Conservation (phyloP, 352 stramenopile species). For the Achlya hypogyna region DNA sequence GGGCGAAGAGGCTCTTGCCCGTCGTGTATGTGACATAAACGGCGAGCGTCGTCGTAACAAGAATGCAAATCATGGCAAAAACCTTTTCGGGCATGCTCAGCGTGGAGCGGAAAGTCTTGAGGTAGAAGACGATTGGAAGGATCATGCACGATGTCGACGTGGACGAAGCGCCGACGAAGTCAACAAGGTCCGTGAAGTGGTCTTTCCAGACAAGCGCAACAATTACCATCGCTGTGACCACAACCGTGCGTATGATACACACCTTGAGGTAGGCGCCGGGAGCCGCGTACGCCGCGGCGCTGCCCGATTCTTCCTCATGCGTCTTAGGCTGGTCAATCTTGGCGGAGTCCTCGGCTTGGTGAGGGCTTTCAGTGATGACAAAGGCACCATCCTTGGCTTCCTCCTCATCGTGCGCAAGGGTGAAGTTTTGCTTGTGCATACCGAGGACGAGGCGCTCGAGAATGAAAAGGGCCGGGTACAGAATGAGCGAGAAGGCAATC, state of each 20-base stretch:
- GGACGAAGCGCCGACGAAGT: conserved; percentile 23
- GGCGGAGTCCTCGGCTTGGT: not conserved
- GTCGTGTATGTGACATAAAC: conserved; percentile 29
- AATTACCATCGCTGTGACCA: not conserved
- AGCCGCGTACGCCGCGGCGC: not conserved
- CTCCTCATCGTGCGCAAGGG: not conserved
- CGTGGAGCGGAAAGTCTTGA: conserved; percentile 31
- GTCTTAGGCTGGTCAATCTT: not conserved
- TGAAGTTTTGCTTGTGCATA: not conserved
- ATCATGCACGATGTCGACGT: conserved; percentile 23
- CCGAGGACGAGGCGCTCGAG: conserved; percentile 7
- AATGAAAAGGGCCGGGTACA: conserved; percentile 16
- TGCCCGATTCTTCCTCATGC: not conserved
- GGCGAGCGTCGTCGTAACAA: conserved; percentile 32
- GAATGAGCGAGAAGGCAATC: conserved; percentile 14
- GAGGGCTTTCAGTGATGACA: not conserved
- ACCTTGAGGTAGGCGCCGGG: not conserved
- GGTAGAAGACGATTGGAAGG: conserved; percentile 24
- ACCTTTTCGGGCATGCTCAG: conserved; percentile 34
- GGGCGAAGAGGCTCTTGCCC: not conserved
- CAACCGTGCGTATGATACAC: not conserved
- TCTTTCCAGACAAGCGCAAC: conserved; percentile 20
- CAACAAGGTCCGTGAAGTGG: conserved; percentile 22
- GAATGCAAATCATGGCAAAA: conserved; percentile 28
- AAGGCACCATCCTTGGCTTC: not conserved